Evolutionary conservation across 306 rosid genomes (phyloP), one percentile per base, ranked within the genome.

Genomic region (Cucumis cinereus): DNA sequence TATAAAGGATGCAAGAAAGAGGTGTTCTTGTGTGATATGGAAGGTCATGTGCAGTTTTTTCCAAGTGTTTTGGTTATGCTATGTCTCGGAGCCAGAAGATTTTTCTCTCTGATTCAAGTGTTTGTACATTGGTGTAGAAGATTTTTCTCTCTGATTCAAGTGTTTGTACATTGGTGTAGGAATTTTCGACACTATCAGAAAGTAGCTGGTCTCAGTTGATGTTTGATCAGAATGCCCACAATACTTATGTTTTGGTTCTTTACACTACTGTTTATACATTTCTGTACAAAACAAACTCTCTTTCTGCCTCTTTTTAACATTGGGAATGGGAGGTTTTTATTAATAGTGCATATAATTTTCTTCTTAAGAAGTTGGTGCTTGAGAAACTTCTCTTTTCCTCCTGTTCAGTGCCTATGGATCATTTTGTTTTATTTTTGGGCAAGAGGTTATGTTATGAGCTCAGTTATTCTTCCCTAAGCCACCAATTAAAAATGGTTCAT

Each of bases 321-420:
- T 40, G 47, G 54, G 30, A 67, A 41, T 30, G 52, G 70, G 80
- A 82, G 71, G 83, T 72, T 82, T 79, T 80, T 79, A 23, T 76
- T 77, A 81, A 57, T 22, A 75, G 55, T 26, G 54, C 26, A 68
- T 59, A n/a, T 64, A 35, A 63, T 52, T 77, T 50, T 77, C 59
- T 54, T 12, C 9, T 36, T 13, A 55, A 36, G 45, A 26, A 56
- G n/a, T 41, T 68, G 33, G 35, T 12, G 53, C 54, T 43, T n/a
- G 72, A 36, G 72, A n/a, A 38, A 4, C n/a, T 64, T 64, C 17
- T 36, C 50, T 38, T n/a, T 53, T 50, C 55, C 55, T 13, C 52
- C 52, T 45, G 3, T 45, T 0, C 52, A 45, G 52, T 45, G 52
- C 52, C 16, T 43, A 12, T 45, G 16, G 0, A 11, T 4, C 1